Base-by-base conservation (phyloP, 148 eudicot genomes). In the Arctostaphylos glauca region DNA sequence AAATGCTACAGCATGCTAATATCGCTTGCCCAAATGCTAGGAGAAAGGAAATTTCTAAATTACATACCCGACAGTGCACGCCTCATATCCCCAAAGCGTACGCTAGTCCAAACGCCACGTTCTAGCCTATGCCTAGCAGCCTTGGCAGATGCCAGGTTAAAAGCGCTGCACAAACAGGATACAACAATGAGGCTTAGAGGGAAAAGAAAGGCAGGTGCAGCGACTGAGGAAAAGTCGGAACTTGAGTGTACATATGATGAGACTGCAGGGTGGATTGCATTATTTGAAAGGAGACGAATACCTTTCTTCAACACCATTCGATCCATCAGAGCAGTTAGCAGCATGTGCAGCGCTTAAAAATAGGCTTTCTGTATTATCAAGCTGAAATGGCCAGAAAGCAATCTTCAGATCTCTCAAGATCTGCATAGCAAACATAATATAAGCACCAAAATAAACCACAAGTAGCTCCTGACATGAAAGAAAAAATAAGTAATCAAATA, bases 81-180 rank as follows among this genome's bases (percentile, higher is more conserved):
- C 84, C 94, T 88, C 92, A 95, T 95, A 81, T 93, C 98, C 76
- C 98, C 98, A 87, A 95, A 93, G 73, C 86, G 90, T 70, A 88
- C 95, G 75, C 97, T 95, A 74, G 97, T 95, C 98, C 98, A 95
- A 77, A 95, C 96, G 53, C 98, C 98, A 82, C 97, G 91, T 81
- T 93, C 92, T 56, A 95, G 89, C 91, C 98, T 86, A 83, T 95
- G 98, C 83, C 87, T 90, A 46, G 98, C 97, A 86, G 97, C 98
- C 89, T 95, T 95, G 68, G 93, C 97, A 86, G 98, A 93, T 75
- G 98, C 98, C 81, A 89, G 89, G 83, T 90, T 88, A 83, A 87
- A 85, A 71, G 86, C 94, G 88, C 98, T 95, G 84, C 80, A 83
- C 53, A 8, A 58, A 82, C 31, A 9, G 50, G 53, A 47, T 23